Evolutionary conservation across 768 basidiomycete species (phyloP).

Genomic region (Saitozyma sp.): DNA sequence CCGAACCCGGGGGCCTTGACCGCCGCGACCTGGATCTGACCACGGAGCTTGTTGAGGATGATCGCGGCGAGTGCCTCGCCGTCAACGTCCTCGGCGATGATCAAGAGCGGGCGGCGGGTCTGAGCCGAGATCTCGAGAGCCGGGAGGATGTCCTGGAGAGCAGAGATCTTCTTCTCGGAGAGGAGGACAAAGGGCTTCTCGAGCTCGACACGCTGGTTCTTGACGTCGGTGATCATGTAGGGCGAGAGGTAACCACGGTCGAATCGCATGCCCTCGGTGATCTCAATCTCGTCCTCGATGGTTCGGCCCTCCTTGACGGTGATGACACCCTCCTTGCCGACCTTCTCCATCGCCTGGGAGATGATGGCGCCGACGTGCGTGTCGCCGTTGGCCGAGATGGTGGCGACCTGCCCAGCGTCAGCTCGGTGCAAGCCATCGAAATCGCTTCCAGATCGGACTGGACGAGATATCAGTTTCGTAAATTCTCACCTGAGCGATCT

Average conservation of each 20-base stretch:
- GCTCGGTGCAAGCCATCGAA: not conserved
- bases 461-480: not conserved
- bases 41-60: conserved; percentile 98
- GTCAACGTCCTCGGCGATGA: conserved; percentile 97
- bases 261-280: conserved; percentile 99
- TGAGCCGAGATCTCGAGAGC: conserved; percentile 64
- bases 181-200: conserved; percentile 94
- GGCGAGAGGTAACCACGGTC: conserved; percentile 98
- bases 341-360: conserved; percentile 98
- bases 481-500: conserved; percentile 82
- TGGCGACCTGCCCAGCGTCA: conserved; percentile 66
- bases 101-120: conserved; percentile 82
- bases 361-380: conserved; percentile 88
- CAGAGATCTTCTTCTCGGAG: conserved; percentile 96
- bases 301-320: conserved; percentile 99
- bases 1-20: conserved; percentile 97
- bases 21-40: conserved; percentile 88
- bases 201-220: conserved; percentile 90
- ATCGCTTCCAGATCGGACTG: not conserved
- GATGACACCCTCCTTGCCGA: conserved; percentile 99
- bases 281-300: conserved; percentile 97
- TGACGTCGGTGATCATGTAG: conserved; percentile 98
- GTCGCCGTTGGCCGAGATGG: conserved; percentile 79
- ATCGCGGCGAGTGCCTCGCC: conserved; percentile 97
- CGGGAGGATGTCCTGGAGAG: conserved; percentile 91